A percentile compares a stretch with the other conserved stretches of the same genome.
These are phyloP conservation scores for Malus hybrid DNA, from an alignment of 331 rosid genomes.

Conservation along the genomic window DNA sequence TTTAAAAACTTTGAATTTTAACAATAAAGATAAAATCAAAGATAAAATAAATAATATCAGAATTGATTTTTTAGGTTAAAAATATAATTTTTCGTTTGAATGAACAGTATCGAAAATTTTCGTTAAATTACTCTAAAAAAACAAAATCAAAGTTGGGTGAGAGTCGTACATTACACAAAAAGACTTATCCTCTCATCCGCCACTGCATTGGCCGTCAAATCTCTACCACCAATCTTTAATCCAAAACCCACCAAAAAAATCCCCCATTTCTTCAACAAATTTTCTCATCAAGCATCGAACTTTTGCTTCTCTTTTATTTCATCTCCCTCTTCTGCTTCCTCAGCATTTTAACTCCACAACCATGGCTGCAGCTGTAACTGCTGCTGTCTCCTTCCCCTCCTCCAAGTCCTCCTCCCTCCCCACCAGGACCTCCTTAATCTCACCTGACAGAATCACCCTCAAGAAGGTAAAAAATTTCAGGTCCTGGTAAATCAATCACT, in stretches of 20 bases:
- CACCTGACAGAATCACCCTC: conserved; percentile 51
- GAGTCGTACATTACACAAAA: conserved; percentile 16
- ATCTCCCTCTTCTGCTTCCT: conserved; percentile 5
- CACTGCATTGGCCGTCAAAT: conserved; percentile 49
- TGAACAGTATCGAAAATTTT: too few species aligned
- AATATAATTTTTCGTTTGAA: too few species aligned
- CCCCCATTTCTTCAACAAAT: background rate
- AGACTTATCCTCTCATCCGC: conserved; percentile 63
- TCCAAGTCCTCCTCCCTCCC: conserved; percentile 60
- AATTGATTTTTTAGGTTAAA: too few species aligned
- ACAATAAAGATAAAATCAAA: too few species aligned
- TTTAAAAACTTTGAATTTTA: too few species aligned
- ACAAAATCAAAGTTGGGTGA: background rate
- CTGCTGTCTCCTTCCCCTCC: conserved; percentile 73
- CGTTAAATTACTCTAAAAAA: too few species aligned
- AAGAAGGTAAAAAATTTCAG: conserved; percentile 39
- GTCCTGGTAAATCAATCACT: background rate
- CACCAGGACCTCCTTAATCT: conserved; percentile 34
- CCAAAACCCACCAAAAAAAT: conserved; percentile 19
- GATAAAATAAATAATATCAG: too few species aligned
- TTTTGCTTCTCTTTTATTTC: background rate
- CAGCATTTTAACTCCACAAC: background rate
- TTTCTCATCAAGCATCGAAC: conserved; percentile 11
- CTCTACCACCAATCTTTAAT: conserved; percentile 83
- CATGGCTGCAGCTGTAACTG: conserved; percentile 90